A percentile compares a stretch with the other conserved stretches of the same genome.
These are phyloP conservation scores for Coemansia sp. DNA, from an alignment of 192 early-diverging fungal genomes.

Conservation along the genomic window DNA sequence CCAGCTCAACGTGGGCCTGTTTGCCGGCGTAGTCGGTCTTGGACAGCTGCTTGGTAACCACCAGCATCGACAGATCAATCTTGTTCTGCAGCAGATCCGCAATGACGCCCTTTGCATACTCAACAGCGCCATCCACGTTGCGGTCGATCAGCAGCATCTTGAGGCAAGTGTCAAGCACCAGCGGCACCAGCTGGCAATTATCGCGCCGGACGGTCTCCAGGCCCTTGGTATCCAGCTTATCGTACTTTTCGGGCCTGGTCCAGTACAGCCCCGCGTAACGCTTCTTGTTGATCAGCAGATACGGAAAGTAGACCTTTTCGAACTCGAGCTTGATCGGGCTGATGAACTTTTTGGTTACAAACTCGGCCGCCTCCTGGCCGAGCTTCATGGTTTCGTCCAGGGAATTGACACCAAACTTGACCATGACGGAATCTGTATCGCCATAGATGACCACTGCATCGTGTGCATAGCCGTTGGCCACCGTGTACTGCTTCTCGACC, in stretches of 20 bases:
- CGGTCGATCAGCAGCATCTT: conserved; percentile 86
- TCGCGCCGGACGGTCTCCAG: conserved; percentile 98
- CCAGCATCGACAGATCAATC: conserved; percentile 91
- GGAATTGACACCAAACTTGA: conserved; percentile 84
- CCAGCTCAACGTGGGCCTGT: conserved; percentile 95
- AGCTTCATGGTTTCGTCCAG: conserved; percentile 84
- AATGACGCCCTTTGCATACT: conserved; percentile 84
- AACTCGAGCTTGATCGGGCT: conserved; percentile 98
- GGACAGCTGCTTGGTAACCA: conserved; percentile 92
- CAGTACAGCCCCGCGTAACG: conserved; percentile 97
- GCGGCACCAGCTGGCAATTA: conserved; percentile 86
- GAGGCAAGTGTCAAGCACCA: conserved; percentile 89
- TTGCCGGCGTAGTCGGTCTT: conserved; percentile 94
- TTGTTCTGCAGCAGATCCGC: conserved; percentile 94
- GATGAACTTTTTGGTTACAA: conserved; percentile 82
- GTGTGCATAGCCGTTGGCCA: conserved; percentile 81
- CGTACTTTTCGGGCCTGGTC: conserved; percentile 88
- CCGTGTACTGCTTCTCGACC: conserved; percentile 77
- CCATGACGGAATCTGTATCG: conserved; percentile 99
- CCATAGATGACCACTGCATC: conserved; percentile 95
- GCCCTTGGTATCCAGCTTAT: conserved; percentile 96
- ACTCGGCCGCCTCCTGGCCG: conserved; percentile 78
- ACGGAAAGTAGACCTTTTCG: conserved; percentile 98
- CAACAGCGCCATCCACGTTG: conserved; percentile 77
- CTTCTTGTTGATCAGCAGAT: conserved; percentile 97